Conservation (phyloP, 2,329 filamentous ascomycete species). For the Anthostomella pinea region DNA sequence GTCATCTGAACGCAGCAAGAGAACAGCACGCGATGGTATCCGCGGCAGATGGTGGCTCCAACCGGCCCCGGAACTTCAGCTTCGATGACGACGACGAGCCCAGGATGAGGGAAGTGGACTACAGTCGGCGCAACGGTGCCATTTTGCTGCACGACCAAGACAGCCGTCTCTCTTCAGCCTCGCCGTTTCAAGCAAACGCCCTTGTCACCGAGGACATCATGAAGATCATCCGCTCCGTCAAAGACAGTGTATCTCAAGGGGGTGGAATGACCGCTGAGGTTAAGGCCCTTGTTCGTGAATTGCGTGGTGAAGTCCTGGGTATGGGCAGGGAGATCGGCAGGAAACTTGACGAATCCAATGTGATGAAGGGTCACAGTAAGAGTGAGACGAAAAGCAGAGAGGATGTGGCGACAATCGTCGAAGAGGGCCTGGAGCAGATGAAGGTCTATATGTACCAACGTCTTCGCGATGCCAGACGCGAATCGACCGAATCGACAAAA, state of each 20-base stretch:
- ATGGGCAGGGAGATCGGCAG: constrained; percentile 91
- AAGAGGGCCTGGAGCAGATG: constrained; percentile 77
- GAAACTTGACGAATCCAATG: constrained; percentile 70
- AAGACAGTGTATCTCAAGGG: constrained; percentile 84
- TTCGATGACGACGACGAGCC: constrained; percentile 40
- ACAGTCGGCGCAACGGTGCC: constrained; percentile 30
- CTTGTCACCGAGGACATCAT: constrained; percentile 75
- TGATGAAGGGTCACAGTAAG: constrained; percentile 40
- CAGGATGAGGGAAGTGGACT: constrained; percentile 34
- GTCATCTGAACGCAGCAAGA: constrained; percentile 53
- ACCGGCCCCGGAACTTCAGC: constrained; percentile 36
- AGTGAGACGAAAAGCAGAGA: constrained; percentile 57
- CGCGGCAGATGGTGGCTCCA: constrained; percentile 25
- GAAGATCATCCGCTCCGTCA: constrained; percentile 79
- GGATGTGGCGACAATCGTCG: constrained; percentile 74
- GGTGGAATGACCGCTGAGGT: constrained; percentile 89
- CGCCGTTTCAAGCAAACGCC: constrained; percentile 46
- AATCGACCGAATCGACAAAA: constrained; percentile 61
- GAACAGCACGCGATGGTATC: constrained; percentile 44
- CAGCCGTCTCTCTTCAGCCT: constrained; percentile 43
- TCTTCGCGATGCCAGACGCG: constrained; percentile 70
- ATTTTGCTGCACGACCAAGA: constrained; percentile 44
- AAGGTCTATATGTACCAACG: constrained; percentile 80
- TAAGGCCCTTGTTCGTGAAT: constrained; percentile 83
- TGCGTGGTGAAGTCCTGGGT: constrained; percentile 87